Conservation (phyloP, 2,329 filamentous ascomycete genomes). For the Ophiostoma sp. region DNA sequence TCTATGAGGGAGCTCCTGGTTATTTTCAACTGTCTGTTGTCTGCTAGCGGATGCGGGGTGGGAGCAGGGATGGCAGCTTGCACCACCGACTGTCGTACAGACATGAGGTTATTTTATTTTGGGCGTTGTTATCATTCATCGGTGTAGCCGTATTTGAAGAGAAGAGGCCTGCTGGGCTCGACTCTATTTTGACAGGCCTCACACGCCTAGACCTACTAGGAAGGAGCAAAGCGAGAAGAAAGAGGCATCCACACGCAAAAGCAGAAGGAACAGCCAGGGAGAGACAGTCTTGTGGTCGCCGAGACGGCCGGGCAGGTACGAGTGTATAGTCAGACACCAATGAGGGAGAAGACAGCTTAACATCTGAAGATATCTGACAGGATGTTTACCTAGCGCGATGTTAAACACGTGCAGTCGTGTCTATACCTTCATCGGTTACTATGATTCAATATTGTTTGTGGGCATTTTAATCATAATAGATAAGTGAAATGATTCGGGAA, state of each 20-base stretch:
- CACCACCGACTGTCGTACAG: constrained; percentile 15
- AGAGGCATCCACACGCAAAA: neutral
- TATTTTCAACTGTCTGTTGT: neutral
- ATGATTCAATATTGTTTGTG: no score
- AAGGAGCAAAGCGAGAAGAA: neutral
- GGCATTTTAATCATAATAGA: no score
- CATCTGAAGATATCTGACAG: no score
- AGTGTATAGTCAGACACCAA: neutral
- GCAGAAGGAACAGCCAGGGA: neutral
- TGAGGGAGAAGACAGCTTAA: neutral
- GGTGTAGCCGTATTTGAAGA: neutral
- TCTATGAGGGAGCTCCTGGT: neutral
- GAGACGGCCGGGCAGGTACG: neutral
- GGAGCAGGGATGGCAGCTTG: neutral
- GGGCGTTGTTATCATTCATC: neutral
- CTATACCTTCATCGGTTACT: neutral
- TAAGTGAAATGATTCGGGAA: no score
- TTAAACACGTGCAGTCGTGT: neutral
- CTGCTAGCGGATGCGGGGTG: neutral
- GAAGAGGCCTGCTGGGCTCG: neutral
- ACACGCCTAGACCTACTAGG: neutral
- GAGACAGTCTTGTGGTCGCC: constrained; percentile 1
- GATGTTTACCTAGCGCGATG: no score
- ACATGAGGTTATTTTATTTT: constrained; percentile 15
- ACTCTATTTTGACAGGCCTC: constrained; percentile 7